Evolutionary conservation across 768 basidiomycete genomes (phyloP), one percentile per base, ranked within the genome.

Genomic region (Tylopilus subfusipes): DNA sequence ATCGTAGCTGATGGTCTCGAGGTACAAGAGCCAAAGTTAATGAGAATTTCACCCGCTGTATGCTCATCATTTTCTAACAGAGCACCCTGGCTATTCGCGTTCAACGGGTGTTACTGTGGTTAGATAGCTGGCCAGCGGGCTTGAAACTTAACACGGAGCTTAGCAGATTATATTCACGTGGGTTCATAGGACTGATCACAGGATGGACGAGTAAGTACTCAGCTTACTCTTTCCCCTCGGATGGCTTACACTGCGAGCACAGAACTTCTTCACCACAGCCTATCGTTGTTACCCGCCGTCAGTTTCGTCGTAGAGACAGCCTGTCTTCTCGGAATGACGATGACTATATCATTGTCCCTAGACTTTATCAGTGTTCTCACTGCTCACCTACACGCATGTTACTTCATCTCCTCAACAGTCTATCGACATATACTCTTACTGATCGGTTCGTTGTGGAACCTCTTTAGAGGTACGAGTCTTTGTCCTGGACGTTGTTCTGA

Each of bases 121-220:
- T 99, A 13, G 89, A 97, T 67, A 83, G 88, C 56, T 98, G 96
- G 96, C 96, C 96, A 0, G 93, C 86, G 2, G 96, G 97, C 1
- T 73, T 99, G 38, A 99, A 99, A 71, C 84, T 99, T 49, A 98
- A 98, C 64, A 91, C 92, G 0, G 91, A 98, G 61, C 79, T 99
- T n/a, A 91, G 92, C 61, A 75, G 78, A 24, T 88, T 97, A 66
- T 88, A 92, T 63, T 83, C 86, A n/a, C 78, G 84, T 54, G 77
- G 81, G 0, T 85, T 97, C 47, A 75, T 86, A 3, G 78, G 78
- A 24, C 57, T 90, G 14, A 80, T 91, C 16, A 76, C 75, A 1
- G 62, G 80, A 3, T 98, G 93, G 92, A 82, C 79, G 6, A 72
- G 94, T 94, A 53, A 44, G 88, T 76, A 22, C 39, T 16, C 10